These are phyloP conservation scores for Candida methanosorbosa DNA, from an alignment of 805 yeast species.

Conservation along the genomic window DNA sequence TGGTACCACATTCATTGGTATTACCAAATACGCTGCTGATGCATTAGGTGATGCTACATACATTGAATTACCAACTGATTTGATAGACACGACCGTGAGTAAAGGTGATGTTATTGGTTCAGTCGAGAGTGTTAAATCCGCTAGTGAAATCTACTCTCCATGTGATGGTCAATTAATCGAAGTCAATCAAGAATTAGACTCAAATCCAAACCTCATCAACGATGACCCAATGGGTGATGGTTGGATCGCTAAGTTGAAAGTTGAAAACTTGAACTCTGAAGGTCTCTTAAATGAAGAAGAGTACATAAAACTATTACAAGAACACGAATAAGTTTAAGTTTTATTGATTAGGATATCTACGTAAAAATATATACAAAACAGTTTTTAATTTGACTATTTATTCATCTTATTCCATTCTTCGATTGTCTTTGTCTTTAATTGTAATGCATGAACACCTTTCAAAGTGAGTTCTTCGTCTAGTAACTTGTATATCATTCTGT, in stretches of 20 bases:
- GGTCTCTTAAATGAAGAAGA: slow-evolving; percentile 46
- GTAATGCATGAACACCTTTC: slow-evolving; percentile 82
- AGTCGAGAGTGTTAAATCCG: slow-evolving; percentile 91
- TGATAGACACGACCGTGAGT: slow-evolving; percentile 28
- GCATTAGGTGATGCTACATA: slow-evolving; percentile 96
- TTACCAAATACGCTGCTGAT: slow-evolving; percentile 90
- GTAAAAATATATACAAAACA: not conserved
- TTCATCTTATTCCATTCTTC: slow-evolving; percentile 32
- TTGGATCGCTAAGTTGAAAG: slow-evolving; percentile 78
- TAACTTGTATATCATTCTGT: slow-evolving; percentile 60
- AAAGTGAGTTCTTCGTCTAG: slow-evolving; percentile 64
- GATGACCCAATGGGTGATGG: slow-evolving; percentile 90
- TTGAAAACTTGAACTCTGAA: slow-evolving; percentile 30
- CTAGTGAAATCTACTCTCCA: slow-evolving; percentile 88
- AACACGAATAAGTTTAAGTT: slow-evolving; percentile 27
- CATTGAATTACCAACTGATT: slow-evolving; percentile 69
- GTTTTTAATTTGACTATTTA: not conserved
- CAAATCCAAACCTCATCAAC: slow-evolving; percentile 72
- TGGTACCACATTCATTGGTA: slow-evolving; percentile 78
- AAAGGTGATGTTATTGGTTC: slow-evolving; percentile 84
- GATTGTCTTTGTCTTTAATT: slow-evolving; percentile 72
- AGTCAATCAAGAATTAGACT: slow-evolving; percentile 57
- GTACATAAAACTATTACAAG: slow-evolving; percentile 50
- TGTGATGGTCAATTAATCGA: slow-evolving; percentile 69
- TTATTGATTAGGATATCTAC: not conserved